Evolutionary conservation across 192 early-diverging fungal species (phyloP).

Genomic region (Coemansia sp.): DNA sequence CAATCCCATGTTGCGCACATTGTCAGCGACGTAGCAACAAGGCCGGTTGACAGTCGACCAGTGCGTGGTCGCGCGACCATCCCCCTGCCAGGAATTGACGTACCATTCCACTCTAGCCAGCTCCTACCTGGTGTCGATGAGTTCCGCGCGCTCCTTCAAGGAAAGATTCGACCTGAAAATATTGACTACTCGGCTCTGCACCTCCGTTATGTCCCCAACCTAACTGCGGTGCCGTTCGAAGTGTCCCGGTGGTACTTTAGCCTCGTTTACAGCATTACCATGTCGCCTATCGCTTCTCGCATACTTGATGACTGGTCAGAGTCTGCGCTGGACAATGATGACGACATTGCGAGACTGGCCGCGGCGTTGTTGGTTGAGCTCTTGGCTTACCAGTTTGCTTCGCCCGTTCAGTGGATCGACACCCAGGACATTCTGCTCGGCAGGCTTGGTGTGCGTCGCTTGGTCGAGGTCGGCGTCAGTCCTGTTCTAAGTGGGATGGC

Average conservation of each 20-base stretch:
- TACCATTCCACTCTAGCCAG: constrained; percentile 89
- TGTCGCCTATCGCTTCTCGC: constrained; percentile 64
- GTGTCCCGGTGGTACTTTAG: constrained; percentile 77
- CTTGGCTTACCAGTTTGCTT: constrained; percentile 91
- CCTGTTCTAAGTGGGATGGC: constrained; percentile 90
- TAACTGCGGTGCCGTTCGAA: constrained; percentile 88
- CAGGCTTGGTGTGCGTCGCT: constrained; percentile 71
- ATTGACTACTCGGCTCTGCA: constrained; percentile 66
- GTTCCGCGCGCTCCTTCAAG: constrained; percentile 83
- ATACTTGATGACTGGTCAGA: constrained; percentile 70
- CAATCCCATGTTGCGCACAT: constrained; percentile 73
- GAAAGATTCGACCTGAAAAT: constrained; percentile 71
- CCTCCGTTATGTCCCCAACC: constrained; percentile 90
- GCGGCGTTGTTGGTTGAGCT: constrained; percentile 84
- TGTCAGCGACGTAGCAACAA: constrained; percentile 62
- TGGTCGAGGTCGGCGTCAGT: constrained; percentile 88
- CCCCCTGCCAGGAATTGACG: constrained; percentile 88
- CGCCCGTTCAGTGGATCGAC: constrained; percentile 92
- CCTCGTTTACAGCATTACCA: constrained; percentile 65
- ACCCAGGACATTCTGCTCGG: constrained; percentile 83
- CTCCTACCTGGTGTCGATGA: constrained; percentile 75
- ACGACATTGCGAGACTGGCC: constrained; percentile 71
- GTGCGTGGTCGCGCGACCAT: constrained; percentile 85
- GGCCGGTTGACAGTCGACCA: constrained; percentile 60
- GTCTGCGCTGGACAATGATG: constrained; percentile 33